Conservation (phyloP, 108 stramenopile genomes). For the Skeletonema grethae region DNA sequence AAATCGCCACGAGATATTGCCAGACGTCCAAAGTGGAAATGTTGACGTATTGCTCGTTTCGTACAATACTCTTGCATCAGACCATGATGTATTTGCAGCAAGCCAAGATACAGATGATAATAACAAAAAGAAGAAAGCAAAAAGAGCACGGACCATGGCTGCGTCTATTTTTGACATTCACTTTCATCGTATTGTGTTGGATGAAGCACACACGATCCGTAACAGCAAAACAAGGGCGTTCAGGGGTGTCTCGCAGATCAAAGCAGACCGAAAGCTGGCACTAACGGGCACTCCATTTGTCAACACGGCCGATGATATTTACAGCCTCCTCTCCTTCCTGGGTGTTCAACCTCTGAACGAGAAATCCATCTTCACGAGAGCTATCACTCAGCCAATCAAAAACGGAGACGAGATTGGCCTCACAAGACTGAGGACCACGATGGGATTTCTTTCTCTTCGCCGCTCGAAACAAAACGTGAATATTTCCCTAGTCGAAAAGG, state of each 20-base stretch:
- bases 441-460: constrained; percentile 60
- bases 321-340: constrained; percentile 44
- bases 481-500: constrained; percentile 45
- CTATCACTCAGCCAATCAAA: constrained; percentile 58
- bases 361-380: constrained; percentile 45
- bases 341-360: constrained; percentile 50
- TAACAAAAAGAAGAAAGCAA: constrained; percentile 29
- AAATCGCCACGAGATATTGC: constrained; percentile 45
- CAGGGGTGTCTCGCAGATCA: constrained; percentile 41
- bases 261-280: constrained; percentile 41
- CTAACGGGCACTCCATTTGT: constrained; percentile 62
- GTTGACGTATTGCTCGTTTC: constrained; percentile 56
- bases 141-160: constrained; percentile 1
- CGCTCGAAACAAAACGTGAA: constrained; percentile 50
- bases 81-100: constrained; percentile 36
- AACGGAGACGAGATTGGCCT: constrained; percentile 59
- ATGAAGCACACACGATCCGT: constrained; percentile 66
- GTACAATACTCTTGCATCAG: constrained; percentile 65
- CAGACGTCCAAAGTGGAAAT: constrained; percentile 25
- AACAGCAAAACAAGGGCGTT: constrained; percentile 39
- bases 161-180: constrained; percentile 43
- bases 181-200: constrained; percentile 62
- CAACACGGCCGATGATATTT: constrained; percentile 52
- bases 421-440: constrained; percentile 52
- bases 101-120: constrained; percentile 23